Evolutionary conservation across 1,284 basidiomycete genomes (phyloP).

Genomic region (Cutaneotrichosporon sp.): DNA sequence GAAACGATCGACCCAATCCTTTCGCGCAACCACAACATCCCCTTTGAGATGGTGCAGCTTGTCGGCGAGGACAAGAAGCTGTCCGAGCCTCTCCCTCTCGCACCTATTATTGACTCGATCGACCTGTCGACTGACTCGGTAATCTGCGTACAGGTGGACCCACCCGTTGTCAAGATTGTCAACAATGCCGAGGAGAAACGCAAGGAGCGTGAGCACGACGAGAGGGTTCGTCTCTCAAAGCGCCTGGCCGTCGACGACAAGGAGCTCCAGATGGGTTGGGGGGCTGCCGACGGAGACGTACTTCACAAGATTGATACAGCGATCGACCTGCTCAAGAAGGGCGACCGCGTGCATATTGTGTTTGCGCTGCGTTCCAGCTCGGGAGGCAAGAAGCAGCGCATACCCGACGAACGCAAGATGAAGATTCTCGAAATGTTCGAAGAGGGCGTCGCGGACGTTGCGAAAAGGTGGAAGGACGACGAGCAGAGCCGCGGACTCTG

Average conservation of each 20-base stretch:
- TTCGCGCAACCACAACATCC: constrained; percentile 29
- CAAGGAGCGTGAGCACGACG: constrained; percentile 31
- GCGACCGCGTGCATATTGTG: constrained; percentile 47
- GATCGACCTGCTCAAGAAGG: constrained; percentile 36
- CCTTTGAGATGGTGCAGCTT: constrained; percentile 42
- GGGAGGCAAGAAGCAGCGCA: constrained; percentile 10
- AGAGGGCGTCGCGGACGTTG: constrained; percentile 73
- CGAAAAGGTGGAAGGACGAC: constrained; percentile 82
- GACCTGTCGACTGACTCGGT: constrained; percentile 30
- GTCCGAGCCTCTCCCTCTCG: constrained; percentile 24
- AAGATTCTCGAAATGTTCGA: constrained; percentile 60
- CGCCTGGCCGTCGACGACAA: constrained; percentile 43
- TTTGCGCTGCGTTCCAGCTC: constrained; percentile 38
- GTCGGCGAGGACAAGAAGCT: constrained; percentile 24
- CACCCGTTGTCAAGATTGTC: constrained; percentile 45
- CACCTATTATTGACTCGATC: constrained; percentile 25
- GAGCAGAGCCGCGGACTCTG: constrained; percentile 65
- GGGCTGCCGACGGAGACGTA: constrained; percentile 42
- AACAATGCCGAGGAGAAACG: constrained; percentile 30
- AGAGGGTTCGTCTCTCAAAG: constrained; percentile 29
- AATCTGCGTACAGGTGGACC: constrained; percentile 33
- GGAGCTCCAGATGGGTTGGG: constrained; percentile 50
- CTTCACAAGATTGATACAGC: constrained; percentile 42
- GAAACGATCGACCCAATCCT: not conserved
- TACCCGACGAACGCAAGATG: constrained; percentile 26